A percentile compares a stretch with the other conserved stretches of the same genome.
phyloP scores from a whole-genome alignment of 116 monocot genomes.

The Papilionanthe hybrid region DNA sequence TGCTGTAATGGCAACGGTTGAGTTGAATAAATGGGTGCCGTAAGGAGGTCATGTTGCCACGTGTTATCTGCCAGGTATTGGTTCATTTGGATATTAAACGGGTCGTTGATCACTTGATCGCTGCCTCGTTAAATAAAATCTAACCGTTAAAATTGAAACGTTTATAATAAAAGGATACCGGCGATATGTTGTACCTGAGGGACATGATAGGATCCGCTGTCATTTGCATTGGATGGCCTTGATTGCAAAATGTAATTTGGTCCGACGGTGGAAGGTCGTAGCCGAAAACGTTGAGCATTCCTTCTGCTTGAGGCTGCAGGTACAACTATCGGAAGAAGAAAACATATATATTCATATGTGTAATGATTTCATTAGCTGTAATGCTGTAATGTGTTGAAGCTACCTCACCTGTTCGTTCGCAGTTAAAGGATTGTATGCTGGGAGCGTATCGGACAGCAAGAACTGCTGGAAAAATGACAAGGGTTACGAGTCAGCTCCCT shows the following conservation, averaged over 20 bases:
- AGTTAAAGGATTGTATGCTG: constrained; percentile 32
- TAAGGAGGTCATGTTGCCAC: constrained; percentile 64
- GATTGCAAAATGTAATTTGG: constrained; percentile 15
- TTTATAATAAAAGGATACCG: background rate
- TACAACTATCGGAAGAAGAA: constrained; percentile 24
- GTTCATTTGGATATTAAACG: constrained; percentile 14
- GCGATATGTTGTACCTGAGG: constrained; percentile 25
- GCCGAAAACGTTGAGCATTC: constrained; percentile 15
- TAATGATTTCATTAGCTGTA: too few species aligned
- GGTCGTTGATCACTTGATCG: constrained; percentile 27
- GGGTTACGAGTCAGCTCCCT: too few species aligned
- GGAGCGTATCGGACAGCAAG: constrained; percentile 34
- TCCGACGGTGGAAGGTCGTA: constrained; percentile 41
- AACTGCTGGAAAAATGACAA: background rate
- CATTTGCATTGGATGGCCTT: constrained; percentile 23
- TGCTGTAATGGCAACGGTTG: constrained; percentile 19
- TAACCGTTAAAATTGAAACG: background rate
- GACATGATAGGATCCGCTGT: constrained; percentile 34
- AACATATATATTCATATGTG: background rate
- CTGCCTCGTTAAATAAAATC: constrained; percentile 2
- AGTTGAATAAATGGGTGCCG: constrained; percentile 28
- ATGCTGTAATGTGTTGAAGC: background rate
- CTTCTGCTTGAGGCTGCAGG: constrained; percentile 39
- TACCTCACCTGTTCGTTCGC: constrained; percentile 24
- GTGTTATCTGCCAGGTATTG: constrained; percentile 15